Percentiles rank a stretch among this genome's conserved stretches.
These are phyloP conservation scores for Mycena indigotica DNA, from an alignment of 768 basidiomycete species.

Conservation along the genomic window DNA sequence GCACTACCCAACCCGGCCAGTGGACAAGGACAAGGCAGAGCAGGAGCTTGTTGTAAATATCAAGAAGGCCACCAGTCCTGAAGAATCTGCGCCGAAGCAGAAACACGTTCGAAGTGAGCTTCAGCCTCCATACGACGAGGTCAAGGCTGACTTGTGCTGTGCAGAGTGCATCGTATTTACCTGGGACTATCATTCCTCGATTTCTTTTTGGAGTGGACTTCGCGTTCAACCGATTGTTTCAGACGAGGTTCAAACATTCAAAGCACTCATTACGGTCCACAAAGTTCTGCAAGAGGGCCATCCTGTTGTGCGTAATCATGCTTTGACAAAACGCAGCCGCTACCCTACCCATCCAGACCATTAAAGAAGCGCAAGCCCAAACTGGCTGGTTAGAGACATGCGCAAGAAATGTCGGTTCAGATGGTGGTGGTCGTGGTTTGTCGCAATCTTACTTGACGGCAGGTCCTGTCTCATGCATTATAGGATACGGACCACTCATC, in stretches of 20 bases:
- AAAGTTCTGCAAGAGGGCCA: slow-evolving; percentile 98
- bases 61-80: slow-evolving; percentile 96
- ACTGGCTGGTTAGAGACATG: slow-evolving; percentile 99
- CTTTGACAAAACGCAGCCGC: slow-evolving; percentile 5
- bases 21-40: slow-evolving; percentile 98
- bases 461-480: slow-evolving; percentile 11
- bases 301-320: slow-evolving; percentile 63
- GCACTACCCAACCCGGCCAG: slow-evolving; percentile 95
- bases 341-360: slow-evolving; percentile 54
- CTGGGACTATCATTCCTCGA: slow-evolving; percentile 98
- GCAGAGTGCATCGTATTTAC: slow-evolving; percentile 98
- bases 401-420: slow-evolving; percentile 78
- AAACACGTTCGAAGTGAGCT: slow-evolving; percentile 95
- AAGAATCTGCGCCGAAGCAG: slow-evolving; percentile 97
- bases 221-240: slow-evolving; percentile 95
- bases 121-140: slow-evolving; percentile 1
- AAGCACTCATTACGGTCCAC: slow-evolving; percentile 95
- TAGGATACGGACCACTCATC: slow-evolving; percentile 92
- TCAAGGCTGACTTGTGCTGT: slow-evolving; percentile 17
- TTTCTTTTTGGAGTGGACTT: slow-evolving; percentile 96
- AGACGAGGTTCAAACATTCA: slow-evolving; percentile 98
- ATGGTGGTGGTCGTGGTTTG: slow-evolving; percentile 72
- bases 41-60: slow-evolving; percentile 91
- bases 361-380: slow-evolving; percentile 96
- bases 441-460: slow-evolving; percentile 4